These are phyloP conservation scores for Termitomyces sp. DNA, from an alignment of 768 basidiomycete species.

Conservation along the genomic window DNA sequence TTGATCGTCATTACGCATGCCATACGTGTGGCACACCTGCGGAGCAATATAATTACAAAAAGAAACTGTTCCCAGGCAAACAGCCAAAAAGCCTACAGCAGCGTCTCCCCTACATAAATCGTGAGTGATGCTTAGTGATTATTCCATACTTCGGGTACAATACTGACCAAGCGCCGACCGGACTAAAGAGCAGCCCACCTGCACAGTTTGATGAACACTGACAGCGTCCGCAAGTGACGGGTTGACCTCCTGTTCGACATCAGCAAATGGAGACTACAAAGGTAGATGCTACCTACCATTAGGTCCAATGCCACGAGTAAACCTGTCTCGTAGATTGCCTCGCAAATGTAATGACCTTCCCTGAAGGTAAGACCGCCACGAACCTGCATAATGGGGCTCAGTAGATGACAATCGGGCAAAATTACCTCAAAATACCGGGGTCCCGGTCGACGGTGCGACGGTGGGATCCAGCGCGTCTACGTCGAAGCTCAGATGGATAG, in stretches of 20 bases:
- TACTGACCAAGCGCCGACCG: slow-evolving; percentile 75
- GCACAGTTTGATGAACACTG: slow-evolving; percentile 83
- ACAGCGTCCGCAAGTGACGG: slow-evolving; percentile 80
- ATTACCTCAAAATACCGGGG: slow-evolving; percentile 54
- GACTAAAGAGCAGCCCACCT: slow-evolving; percentile 84
- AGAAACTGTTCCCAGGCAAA: background rate
- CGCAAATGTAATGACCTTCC: slow-evolving; percentile 98
- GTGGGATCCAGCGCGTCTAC: slow-evolving; percentile 92
- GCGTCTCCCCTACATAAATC: slow-evolving; percentile 35
- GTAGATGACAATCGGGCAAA: slow-evolving; percentile 1
- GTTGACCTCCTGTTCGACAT: slow-evolving; percentile 77
- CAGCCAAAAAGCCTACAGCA: slow-evolving; percentile 25
- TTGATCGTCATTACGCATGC: background rate
- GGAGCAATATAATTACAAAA: background rate
- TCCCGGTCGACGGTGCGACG: slow-evolving; percentile 95
- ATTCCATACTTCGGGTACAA: background rate
- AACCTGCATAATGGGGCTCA: slow-evolving; percentile 42
- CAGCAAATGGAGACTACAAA: slow-evolving; percentile 4
- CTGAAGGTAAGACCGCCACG: slow-evolving; percentile 95
- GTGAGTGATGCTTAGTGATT: slow-evolving; percentile 3
- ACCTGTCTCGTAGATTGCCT: slow-evolving; percentile 90
- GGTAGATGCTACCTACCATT: slow-evolving; percentile 59
- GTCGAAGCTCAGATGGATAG: slow-evolving; percentile 96
- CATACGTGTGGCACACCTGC: background rate
- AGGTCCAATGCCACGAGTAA: slow-evolving; percentile 89